Evolutionary conservation across 768 basidiomycete genomes (phyloP).

Genomic region (Xanthoconium stramineum): DNA sequence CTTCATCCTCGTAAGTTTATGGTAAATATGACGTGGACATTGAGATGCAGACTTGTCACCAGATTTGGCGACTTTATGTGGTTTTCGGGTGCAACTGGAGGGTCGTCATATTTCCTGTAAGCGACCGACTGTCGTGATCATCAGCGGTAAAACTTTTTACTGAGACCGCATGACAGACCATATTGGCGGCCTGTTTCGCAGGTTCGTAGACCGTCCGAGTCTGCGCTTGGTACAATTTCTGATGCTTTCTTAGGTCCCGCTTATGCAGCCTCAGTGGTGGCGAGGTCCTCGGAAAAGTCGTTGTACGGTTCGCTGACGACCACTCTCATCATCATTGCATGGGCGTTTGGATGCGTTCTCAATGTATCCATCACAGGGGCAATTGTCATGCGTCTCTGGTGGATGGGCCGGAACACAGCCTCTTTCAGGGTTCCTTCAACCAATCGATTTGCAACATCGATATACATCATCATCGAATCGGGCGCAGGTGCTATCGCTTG

Average conservation of each 20-base stretch:
- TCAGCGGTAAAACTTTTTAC: not conserved
- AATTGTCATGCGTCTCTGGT: not conserved
- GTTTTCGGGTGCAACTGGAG: slow-evolving; percentile 1
- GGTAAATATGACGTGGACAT: not conserved
- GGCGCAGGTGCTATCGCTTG: not conserved
- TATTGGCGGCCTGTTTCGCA: not conserved
- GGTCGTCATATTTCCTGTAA: not conserved
- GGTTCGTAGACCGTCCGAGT: not conserved
- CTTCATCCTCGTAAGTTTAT: not conserved
- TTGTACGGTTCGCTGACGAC: not conserved
- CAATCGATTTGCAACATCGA: not conserved
- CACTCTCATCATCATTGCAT: not conserved
- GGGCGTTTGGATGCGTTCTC: not conserved
- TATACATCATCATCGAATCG: not conserved
- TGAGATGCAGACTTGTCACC: not conserved
- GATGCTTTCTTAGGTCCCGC: not conserved
- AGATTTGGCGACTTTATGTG: slow-evolving; percentile 5
- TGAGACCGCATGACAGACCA: not conserved
- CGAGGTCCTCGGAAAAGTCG: not conserved
- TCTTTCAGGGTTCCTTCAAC: not conserved
- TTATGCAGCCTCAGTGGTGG: not conserved
- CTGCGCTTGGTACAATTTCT: not conserved
- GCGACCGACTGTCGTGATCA: not conserved
- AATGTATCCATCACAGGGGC: not conserved
- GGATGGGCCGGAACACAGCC: not conserved